Conservation (phyloP, 2,329 filamentous ascomycete species). For the Seiridium unicorne region DNA sequence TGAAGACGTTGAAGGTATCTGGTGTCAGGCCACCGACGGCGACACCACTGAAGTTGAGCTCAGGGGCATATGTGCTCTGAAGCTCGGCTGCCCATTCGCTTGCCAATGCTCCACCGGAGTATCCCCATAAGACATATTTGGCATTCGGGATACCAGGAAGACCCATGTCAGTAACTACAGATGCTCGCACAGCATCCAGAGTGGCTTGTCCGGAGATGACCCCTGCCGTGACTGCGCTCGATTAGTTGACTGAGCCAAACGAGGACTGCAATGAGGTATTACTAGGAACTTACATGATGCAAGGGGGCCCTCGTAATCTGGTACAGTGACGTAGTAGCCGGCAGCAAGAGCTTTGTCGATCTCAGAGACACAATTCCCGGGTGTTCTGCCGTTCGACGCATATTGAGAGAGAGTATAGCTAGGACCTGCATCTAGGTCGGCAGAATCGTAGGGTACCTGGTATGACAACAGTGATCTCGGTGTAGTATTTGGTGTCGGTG, state of each 20-base stretch:
- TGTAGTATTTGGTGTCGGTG: not conserved
- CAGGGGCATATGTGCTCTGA: constrained; percentile 50
- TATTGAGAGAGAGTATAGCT: constrained; percentile 25
- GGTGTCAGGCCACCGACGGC: constrained; percentile 48
- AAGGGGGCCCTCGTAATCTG: constrained; percentile 43
- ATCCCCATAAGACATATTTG: constrained; percentile 47
- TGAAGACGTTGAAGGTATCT: constrained; percentile 35
- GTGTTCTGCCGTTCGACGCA: constrained; percentile 12
- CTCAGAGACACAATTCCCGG: constrained; percentile 18
- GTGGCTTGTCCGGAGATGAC: constrained; percentile 9
- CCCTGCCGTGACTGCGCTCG: constrained; percentile 7
- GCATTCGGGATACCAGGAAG: constrained; percentile 18
- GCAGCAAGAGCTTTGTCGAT: constrained; percentile 32
- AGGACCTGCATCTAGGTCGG: constrained; percentile 33
- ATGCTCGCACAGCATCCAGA: constrained; percentile 9
- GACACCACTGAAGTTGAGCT: constrained; percentile 45
- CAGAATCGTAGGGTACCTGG: constrained; percentile 34
- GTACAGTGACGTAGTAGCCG: constrained; percentile 45
- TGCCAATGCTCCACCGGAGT: constrained; percentile 53
- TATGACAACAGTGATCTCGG: constrained; percentile 32
- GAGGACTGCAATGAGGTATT: not conserved
- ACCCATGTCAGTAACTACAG: constrained; percentile 1
- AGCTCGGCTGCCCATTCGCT: constrained; percentile 52
- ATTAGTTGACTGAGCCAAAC: not conserved
- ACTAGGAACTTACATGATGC: constrained; percentile 30